A percentile compares a stretch with the other conserved stretches of the same genome.
phyloP scores from a whole-genome alignment of 2,329 filamentous ascomycete species.

The Ophiostoma ulmi region DNA sequence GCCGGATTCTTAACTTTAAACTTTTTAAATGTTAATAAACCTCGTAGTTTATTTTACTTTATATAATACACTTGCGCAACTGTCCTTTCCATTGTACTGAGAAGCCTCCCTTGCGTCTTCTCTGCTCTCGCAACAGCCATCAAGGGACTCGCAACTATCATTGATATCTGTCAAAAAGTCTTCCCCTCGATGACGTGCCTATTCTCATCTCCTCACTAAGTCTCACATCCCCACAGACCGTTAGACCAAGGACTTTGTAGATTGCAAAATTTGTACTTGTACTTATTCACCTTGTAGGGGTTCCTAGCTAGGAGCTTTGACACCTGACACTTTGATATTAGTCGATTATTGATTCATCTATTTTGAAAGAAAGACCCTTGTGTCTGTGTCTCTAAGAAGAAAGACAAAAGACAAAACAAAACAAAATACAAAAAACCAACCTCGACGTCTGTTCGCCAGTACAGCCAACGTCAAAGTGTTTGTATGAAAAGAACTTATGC shows the following conservation, averaged over 20 bases:
- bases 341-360: not conserved
- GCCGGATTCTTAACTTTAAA: not conserved
- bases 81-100: not conserved
- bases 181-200: not conserved
- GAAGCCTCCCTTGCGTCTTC: not conserved
- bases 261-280: not conserved
- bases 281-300: not conserved
- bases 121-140: not conserved
- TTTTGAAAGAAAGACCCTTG: not conserved
- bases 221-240: not conserved
- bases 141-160: not conserved
- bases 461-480: not conserved
- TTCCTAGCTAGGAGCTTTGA: constrained; percentile 4
- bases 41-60: too few species aligned
- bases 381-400: not conserved
- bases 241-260: not conserved
- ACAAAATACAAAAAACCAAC: not conserved
- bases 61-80: not conserved
- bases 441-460: constrained; percentile 5
- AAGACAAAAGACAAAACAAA: not conserved
- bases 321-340: not conserved
- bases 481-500: not conserved
- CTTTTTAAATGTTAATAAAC: too few species aligned
- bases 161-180: not conserved
- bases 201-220: not conserved